Base-by-base conservation (phyloP, 1,284 basidiomycete genomes). In the Phenoliferia sp. region DNA sequence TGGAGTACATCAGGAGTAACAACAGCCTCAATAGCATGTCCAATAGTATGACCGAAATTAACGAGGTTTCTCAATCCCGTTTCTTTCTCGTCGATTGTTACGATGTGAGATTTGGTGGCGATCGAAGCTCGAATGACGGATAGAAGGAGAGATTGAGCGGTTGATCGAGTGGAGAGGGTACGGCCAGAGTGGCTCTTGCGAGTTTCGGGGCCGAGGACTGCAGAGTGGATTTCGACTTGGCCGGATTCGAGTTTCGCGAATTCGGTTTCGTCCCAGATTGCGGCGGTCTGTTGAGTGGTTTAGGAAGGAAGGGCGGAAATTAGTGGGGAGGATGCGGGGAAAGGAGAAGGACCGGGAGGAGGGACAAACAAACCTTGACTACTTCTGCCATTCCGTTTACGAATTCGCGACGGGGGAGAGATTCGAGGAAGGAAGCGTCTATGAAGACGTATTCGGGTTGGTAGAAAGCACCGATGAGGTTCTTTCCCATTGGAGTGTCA, bases 321-420 rank as follows among this genome's bases (percentile, higher is more conserved):
- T n/a, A 60, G 48, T 16, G n/a, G 15, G 59, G 6, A n/a, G 9
- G 19, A n/a, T 10, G 7, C 55, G 33, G 36, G 17, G 39, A 4
- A 44, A 62, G 50, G 62, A 32, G 50, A 48, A 61, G 22, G 12
- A 12, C 39, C 39, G 39, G 60, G 26, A 68, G 63, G 26, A 7
- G 10, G 17, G 35, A 19, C 39, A 61, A 19, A 79, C 82, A 73
- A 67, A 90, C 92, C 85, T 98, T 99, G 80, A 99, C 88, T 4
- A 98, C 90, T 80, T 99, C 95, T 1, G 96, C 94, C 92, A 99
- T 97, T 58, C 95, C 95, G 77, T 99, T 99, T 55, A 92, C 90
- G 74, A 98, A 94, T 79, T 99, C 96, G 69, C 96, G 85, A 55
- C 87, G 81, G 0, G 94, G 94, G 5, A 99, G 87, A 1, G 93